phyloP scores from a whole-genome alignment of 108 stramenopile species.

The Cyclostephanos invisitatus region DNA sequence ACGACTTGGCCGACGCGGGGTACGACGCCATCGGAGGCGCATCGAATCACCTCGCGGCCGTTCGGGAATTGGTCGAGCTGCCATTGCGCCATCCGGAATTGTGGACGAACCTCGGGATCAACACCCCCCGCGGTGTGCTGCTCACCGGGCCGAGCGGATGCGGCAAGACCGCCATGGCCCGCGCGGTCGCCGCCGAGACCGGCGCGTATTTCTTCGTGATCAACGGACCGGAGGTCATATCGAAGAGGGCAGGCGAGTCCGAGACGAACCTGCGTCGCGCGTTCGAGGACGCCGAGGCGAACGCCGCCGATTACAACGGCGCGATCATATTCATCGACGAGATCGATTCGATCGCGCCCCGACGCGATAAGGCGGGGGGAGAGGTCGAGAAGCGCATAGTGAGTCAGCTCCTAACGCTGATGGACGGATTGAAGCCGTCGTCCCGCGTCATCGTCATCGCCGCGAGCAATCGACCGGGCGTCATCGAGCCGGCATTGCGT shows the following conservation, averaged over 20 bases:
- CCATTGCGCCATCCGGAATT: conserved; percentile 94
- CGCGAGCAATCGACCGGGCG: conserved; percentile 97
- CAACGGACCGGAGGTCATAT: conserved; percentile 98
- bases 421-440: conserved; percentile 95
- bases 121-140: conserved; percentile 96
- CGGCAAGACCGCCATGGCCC: conserved; percentile 97
- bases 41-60: conserved; percentile 93
- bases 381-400: conserved; percentile 97
- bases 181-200: conserved; percentile 96
- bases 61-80: conserved; percentile 94
- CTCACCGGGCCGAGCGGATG: conserved; percentile 98
- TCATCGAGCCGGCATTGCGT: conserved; percentile 95
- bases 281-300: conserved; percentile 89
- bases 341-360: conserved; percentile 99
- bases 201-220: conserved; percentile 94
- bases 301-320: conserved; percentile 87
- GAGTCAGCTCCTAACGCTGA: conserved; percentile 95
- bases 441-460: conserved; percentile 97
- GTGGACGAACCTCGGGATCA: conserved; percentile 94
- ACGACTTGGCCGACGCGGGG: conserved; percentile 93
- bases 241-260: conserved; percentile 94
- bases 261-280: conserved; percentile 96
- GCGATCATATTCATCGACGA: conserved; percentile 99
- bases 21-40: conserved; percentile 98
- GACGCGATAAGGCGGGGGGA: conserved; percentile 95